A percentile compares a stretch with the other conserved stretches of the same genome.
These are phyloP conservation scores for Fusarium caatingaense DNA, from an alignment of 2,329 filamentous ascomycete genomes.

Conservation along the genomic window DNA sequence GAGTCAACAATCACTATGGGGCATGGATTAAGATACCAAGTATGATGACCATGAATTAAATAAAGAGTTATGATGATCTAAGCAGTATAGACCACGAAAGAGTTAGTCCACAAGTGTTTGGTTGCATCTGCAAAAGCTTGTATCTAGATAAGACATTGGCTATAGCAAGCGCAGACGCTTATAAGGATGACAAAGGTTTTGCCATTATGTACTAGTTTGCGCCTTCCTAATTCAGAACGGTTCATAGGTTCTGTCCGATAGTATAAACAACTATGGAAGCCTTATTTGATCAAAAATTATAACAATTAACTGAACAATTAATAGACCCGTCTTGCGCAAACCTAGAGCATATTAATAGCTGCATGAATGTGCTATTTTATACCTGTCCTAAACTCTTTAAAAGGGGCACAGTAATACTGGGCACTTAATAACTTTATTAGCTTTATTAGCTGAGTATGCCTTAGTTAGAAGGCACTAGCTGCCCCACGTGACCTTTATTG, in stretches of 20 bases:
- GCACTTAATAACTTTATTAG: neutral
- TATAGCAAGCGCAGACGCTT: neutral
- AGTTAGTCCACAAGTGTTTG: neutral
- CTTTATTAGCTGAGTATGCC: neutral
- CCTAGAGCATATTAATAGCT: neutral
- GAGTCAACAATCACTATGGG: slow-evolving; percentile 1
- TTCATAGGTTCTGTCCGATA: neutral
- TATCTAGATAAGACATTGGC: neutral
- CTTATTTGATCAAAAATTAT: neutral
- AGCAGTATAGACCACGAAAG: neutral
- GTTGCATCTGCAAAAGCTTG: neutral
- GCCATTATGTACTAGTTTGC: neutral
- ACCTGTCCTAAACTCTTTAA: neutral
- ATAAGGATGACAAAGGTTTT: neutral
- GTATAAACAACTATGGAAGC: neutral
- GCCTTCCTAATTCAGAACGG: neutral
- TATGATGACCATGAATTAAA: neutral
- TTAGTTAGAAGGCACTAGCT: rapidly evolving
- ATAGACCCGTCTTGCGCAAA: neutral
- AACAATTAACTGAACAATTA: neutral
- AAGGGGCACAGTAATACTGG: neutral
- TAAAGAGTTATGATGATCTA: neutral
- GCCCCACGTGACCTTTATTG: neutral
- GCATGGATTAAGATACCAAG: slow-evolving; percentile 31
- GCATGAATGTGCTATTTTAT: neutral